Percentiles rank a stretch among this genome's conserved stretches.
These are phyloP conservation scores for Fusarium sulawesiense DNA, from an alignment of 2,329 filamentous ascomycete species.

Conservation along the genomic window DNA sequence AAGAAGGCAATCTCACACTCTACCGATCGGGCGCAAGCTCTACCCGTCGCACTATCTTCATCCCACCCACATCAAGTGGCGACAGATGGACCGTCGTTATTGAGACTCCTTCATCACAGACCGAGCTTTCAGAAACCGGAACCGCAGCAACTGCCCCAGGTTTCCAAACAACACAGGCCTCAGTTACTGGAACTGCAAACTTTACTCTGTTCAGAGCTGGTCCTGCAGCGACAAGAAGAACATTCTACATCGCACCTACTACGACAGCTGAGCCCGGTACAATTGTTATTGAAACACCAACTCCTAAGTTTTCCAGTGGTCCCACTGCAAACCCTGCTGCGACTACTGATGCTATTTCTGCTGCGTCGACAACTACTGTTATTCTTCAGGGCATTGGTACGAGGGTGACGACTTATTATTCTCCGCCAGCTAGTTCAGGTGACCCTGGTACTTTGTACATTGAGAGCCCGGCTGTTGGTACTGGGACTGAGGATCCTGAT, in stretches of 20 bases:
- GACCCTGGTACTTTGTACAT: slow-evolving; percentile 9
- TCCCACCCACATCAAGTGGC: slow-evolving; percentile 3
- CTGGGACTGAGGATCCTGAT: not conserved
- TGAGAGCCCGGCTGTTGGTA: not conserved
- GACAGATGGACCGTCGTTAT: slow-evolving; percentile 12
- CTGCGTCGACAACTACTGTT: not conserved
- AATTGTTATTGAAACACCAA: slow-evolving; percentile 19
- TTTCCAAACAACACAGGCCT: slow-evolving; percentile 1
- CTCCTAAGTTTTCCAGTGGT: not conserved
- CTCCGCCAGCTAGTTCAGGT: not conserved
- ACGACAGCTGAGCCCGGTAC: slow-evolving; percentile 1
- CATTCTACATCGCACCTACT: not conserved
- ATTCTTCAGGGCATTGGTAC: not conserved
- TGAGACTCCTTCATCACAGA: slow-evolving; percentile 5
- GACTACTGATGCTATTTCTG: not conserved
- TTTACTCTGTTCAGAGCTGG: slow-evolving; percentile 14
- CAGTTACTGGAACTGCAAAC: not conserved
- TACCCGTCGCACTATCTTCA: not conserved
- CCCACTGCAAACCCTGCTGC: not conserved
- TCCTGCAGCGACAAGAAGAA: not conserved
- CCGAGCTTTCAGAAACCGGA: slow-evolving; percentile 1
- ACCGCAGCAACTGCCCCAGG: not conserved
- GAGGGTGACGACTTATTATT: not conserved
- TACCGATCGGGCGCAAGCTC: not conserved
- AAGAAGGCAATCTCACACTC: slow-evolving; percentile 1